Evolutionary conservation across 176 grass and related monocot species (phyloP).

Genomic region (Typha latifolia): DNA sequence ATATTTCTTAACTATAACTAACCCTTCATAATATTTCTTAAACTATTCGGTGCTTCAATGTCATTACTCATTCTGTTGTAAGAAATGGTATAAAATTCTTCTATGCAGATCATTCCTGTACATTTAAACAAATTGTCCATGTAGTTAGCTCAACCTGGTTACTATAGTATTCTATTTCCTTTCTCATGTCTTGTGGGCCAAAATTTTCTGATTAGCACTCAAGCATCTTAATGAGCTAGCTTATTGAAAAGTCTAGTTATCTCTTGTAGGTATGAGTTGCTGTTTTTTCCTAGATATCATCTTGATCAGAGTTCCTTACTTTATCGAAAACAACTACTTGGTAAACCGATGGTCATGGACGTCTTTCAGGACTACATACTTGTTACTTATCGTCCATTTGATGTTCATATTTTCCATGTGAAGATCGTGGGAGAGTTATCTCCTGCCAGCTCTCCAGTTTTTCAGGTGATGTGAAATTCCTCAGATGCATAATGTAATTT

Average conservation of each 20-base stretch:
- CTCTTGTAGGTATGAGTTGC: conserved; percentile 75
- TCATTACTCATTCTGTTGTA: no score
- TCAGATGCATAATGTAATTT: not conserved
- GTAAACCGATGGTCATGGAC: conserved; percentile 94
- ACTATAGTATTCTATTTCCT: no score
- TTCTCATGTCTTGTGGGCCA: no score
- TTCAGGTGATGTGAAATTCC: conserved; percentile 54
- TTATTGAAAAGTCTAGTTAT: not conserved
- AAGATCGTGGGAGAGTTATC: conserved; percentile 70
- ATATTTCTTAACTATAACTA: no score
- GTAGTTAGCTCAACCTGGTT: no score
- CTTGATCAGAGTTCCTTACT: conserved; percentile 97
- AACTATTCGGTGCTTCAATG: no score
- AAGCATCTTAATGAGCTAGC: not conserved
- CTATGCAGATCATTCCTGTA: no score
- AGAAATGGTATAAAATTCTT: no score
- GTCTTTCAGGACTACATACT: conserved; percentile 87
- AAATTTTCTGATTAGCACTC: not conserved
- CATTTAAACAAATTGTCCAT: no score
- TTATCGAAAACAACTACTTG: conserved; percentile 68
- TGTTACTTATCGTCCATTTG: conserved; percentile 96
- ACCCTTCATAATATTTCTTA: no score
- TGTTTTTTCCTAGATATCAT: conserved; percentile 99
- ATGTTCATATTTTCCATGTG: conserved; percentile 99
- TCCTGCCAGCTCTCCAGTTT: conserved; percentile 67